Conservation (phyloP, 2,329 filamentous ascomycete species). For the Didymella lethalis region DNA sequence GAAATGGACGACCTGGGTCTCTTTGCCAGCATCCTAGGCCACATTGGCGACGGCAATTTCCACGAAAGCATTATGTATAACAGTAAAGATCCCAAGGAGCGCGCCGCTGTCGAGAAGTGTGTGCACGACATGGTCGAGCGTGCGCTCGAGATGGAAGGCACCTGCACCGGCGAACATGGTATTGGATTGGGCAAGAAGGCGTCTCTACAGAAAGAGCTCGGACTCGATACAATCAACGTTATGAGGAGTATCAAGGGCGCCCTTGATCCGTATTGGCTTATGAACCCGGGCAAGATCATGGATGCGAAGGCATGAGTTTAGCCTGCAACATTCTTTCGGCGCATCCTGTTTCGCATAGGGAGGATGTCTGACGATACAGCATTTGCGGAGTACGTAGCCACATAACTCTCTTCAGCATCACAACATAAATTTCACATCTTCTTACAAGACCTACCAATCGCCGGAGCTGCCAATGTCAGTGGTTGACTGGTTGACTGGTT, state of each 20-base stretch:
- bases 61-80: constrained; percentile 93
- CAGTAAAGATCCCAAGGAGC: constrained; percentile 71
- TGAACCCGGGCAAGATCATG: constrained; percentile 94
- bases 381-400: constrained; percentile 12
- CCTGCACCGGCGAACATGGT: constrained; percentile 88
- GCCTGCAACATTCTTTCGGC: not conserved
- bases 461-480: constrained; percentile 6
- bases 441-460: not conserved
- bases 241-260: constrained; percentile 87
- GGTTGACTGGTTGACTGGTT: not conserved
- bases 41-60: constrained; percentile 94
- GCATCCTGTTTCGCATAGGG: constrained; percentile 29
- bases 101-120: constrained; percentile 77
- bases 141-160: constrained; percentile 94
- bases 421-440: not conserved
- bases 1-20: constrained; percentile 86
- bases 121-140: constrained; percentile 90
- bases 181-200: constrained; percentile 88
- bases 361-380: constrained; percentile 29
- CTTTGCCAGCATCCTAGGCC: constrained; percentile 86
- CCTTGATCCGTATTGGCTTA: constrained; percentile 83
- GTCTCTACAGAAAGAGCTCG: constrained; percentile 79
- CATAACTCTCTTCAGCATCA: not conserved
- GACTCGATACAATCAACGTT: constrained; percentile 78
- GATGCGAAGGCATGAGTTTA: constrained; percentile 55